Percentiles rank a stretch among this genome's conserved stretches.
Conservation (phyloP, 345 rosid genomes). For the Citrus sp. region DNA sequence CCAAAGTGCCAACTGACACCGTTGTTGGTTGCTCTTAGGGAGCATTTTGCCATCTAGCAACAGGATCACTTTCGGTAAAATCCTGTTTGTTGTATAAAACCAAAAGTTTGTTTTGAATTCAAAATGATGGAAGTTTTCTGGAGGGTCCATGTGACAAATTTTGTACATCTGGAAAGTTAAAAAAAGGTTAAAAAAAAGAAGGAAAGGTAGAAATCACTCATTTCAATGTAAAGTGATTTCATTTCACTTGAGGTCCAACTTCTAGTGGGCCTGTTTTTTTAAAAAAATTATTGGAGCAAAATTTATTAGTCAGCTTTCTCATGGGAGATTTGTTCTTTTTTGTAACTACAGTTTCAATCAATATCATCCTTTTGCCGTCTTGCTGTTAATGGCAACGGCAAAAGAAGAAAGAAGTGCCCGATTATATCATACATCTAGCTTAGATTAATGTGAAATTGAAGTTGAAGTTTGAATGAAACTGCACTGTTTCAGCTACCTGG, state of each 20-base stretch:
- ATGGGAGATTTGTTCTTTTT: constrained; percentile 2
- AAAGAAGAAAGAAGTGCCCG: background rate
- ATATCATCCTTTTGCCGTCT: constrained; percentile 6
- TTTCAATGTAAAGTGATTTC: constrained; percentile 2
- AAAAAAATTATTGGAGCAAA: background rate
- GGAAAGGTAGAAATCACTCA: constrained; percentile 16
- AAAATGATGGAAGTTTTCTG: constrained; percentile 21
- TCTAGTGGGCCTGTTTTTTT: background rate
- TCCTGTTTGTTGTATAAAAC: constrained; percentile 11
- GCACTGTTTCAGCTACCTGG: background rate
- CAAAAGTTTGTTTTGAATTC: constrained; percentile 27
- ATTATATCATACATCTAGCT: background rate
- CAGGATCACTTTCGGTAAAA: background rate
- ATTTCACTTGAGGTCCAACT: constrained; percentile 3
- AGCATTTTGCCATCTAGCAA: constrained; percentile 8
- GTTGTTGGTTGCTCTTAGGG: constrained; percentile 31
- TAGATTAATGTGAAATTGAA: background rate
- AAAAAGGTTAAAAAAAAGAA: background rate
- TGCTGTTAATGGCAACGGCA: background rate
- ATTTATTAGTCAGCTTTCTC: constrained; percentile 15
- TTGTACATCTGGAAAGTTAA: constrained; percentile 28
- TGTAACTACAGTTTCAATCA: constrained; percentile 7
- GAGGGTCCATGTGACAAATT: constrained; percentile 27
- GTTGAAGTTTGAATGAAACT: background rate
- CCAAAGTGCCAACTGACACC: constrained; percentile 46